Evolutionary conservation across 805 yeast species (phyloP), one percentile per base, ranked within the genome.

Genomic region (Kazachstania martiniae): DNA sequence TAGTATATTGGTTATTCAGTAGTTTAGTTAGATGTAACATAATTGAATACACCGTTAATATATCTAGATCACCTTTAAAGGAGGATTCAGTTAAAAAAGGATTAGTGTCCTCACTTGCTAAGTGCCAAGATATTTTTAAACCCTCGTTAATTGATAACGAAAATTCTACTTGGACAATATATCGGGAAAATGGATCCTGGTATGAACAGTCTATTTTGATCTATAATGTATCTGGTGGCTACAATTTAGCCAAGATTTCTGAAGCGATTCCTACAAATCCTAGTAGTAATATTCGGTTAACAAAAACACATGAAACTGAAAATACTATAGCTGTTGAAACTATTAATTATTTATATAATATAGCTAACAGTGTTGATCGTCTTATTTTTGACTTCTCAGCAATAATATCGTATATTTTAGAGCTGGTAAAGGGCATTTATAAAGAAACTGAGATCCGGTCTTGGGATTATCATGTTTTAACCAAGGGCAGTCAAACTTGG

Each of bases 401-500:
- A 8, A 10, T 10, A 19, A 10, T 10, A 8, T 8, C 22, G 10
- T 8, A 19, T 19, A 19, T 19, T 19, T 8, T 10, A 19, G 10
- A 8, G 8, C 8, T 19, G 22, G 10, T 19, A 8, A 19, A 19
- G 21, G 15, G 12, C 4, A 18, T 16, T 13, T 28, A 26, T 17
- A 25, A 25, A 21, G 25, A 29, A 22, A n/a, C 12, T 10, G 9
- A n/a, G 12, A 29, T 33, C 22, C 30, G 33, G 12, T 10, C 19
- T 19, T 21, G 27, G 24, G 29, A 28, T 15, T 9, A 31, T 5
- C 28, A 28, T 19, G 14, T 34, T 13, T 12, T 23, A 18, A 34
- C 28, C 13, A 30, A 28, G 18, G 38, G 29, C 13, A 26, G 23
- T 25, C 30, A 28, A 4, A 25, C 31, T 17, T 35, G 35, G 38